Evolutionary conservation across 1,284 basidiomycete genomes (phyloP), one percentile per base, ranked within the genome.

Genomic region (Vanrija sp.): DNA sequence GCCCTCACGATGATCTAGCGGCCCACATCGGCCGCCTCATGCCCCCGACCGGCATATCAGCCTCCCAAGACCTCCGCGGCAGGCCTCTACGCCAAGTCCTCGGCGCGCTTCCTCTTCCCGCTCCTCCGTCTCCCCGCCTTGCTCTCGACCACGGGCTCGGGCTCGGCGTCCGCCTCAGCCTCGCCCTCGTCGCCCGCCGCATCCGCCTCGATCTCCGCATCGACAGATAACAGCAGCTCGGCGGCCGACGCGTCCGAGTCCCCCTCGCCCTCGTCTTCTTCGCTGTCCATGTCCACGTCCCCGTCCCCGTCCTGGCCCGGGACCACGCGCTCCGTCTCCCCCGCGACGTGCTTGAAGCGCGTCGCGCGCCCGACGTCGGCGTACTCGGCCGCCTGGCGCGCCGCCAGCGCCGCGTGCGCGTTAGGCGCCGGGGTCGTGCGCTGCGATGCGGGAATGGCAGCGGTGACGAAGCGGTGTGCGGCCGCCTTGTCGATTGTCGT

Each of bases 391-490:
- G 60, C 54, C 43, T 64, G 64, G 19, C 57, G 44, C 43, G 56
- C 58, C 5, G 58, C 62, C 10, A 57, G 7, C 6, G 61, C 64
- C 3, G 60, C 60, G 0, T 60, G 58, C 3, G 57, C 53, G 3
- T 64, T 54, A n/a, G n/a, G n/a, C 28, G 28, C 45, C 34, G 5
- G 67, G 52, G 15, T 18, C 5, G n/a, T 21, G 50, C 60, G 60
- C 47, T 68, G 65, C 23, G 54, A 25, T 10, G 40, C 29, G 14
- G 70, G 64, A 43, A 74, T 58, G 7, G 66, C 60, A 51, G 58
- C 50, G 23, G 54, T 57, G 58, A 76, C 66, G 63, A 75, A 69
- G 23, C 74, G 63, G 9, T 60, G 47, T 3, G 74, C 73, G 21
- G 71, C 70, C 10, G 59, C 57, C 16, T 54, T 51, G 52, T 76